A percentile compares a stretch with the other conserved stretches of the same genome.
Conservation (phyloP, 768 basidiomycete species). For the Tylopilus sp. region DNA sequence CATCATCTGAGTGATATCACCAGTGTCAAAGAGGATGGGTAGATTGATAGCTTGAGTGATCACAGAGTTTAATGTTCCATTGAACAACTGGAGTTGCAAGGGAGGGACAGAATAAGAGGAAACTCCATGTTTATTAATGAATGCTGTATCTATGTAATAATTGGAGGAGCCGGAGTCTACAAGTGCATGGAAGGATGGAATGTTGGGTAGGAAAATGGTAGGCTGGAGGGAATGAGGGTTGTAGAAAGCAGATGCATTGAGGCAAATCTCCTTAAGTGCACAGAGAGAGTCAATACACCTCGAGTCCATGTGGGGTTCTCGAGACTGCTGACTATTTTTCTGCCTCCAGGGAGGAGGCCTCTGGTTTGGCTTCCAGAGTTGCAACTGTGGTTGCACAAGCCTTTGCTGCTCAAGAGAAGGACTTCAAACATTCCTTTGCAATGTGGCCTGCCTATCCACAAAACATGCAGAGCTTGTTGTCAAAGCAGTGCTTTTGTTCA, state of each 20-base stretch:
- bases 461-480: neutral
- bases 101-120: neutral
- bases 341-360: too few relatives aligned
- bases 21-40: neutral
- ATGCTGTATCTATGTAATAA: neutral
- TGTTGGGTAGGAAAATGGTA: neutral
- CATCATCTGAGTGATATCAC: neutral
- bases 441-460: too few relatives aligned
- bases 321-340: too few relatives aligned
- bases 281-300: too few relatives aligned
- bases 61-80: neutral
- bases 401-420: too few relatives aligned
- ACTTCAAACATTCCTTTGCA: too few relatives aligned
- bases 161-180: neutral
- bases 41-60: neutral
- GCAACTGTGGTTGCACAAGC: neutral
- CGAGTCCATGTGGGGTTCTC: neutral
- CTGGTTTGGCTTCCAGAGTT: too few relatives aligned
- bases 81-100: neutral
- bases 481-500: neutral
- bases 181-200: neutral
- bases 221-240: neutral
- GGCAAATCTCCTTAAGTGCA: neutral
- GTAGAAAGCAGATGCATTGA: neutral
- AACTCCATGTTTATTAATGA: neutral